Evolutionary conservation across 2,329 filamentous ascomycete genomes (phyloP).

Genomic region (Sporothrix brasiliensis): DNA sequence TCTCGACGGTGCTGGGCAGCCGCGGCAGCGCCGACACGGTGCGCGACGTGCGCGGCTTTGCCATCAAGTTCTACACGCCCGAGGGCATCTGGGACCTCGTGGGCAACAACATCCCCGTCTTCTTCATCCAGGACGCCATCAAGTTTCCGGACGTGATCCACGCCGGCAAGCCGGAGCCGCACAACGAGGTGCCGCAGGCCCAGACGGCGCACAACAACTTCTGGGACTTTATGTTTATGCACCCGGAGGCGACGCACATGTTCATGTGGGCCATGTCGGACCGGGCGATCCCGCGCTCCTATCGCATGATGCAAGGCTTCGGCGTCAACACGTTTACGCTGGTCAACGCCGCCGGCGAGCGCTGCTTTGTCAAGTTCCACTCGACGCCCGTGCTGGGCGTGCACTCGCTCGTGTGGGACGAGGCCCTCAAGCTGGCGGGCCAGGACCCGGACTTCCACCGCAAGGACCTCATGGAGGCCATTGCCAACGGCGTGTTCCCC

Average conservation of each 20-base stretch:
- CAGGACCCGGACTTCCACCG: constrained; percentile 82
- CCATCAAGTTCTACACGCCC: constrained; percentile 74
- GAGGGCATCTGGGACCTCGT: constrained; percentile 78
- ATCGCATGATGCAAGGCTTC: constrained; percentile 84
- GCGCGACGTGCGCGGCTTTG: constrained; percentile 80
- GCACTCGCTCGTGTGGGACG: constrained; percentile 77
- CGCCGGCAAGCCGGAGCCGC: constrained; percentile 68
- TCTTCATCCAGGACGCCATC: constrained; percentile 75
- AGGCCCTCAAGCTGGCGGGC: constrained; percentile 72
- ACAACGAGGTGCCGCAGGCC: constrained; percentile 71
- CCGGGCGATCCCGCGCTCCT: constrained; percentile 71
- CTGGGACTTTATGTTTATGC: constrained; percentile 72
- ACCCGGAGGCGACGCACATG: constrained; percentile 76
- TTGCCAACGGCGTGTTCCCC: constrained; percentile 69
- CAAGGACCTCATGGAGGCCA: constrained; percentile 74
- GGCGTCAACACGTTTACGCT: constrained; percentile 79
- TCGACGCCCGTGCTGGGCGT: constrained; percentile 75
- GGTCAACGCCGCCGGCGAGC: constrained; percentile 67
- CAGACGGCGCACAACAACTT: constrained; percentile 75
- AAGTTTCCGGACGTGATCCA: constrained; percentile 72
- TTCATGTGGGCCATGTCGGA: constrained; percentile 80
- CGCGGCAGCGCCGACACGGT: constrained; percentile 78
- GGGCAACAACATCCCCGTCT: constrained; percentile 74
- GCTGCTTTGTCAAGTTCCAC: constrained; percentile 76
- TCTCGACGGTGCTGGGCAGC: constrained; percentile 77